Conservation (phyloP, 2,329 filamentous ascomycete genomes). For the Nothophoma quercina region DNA sequence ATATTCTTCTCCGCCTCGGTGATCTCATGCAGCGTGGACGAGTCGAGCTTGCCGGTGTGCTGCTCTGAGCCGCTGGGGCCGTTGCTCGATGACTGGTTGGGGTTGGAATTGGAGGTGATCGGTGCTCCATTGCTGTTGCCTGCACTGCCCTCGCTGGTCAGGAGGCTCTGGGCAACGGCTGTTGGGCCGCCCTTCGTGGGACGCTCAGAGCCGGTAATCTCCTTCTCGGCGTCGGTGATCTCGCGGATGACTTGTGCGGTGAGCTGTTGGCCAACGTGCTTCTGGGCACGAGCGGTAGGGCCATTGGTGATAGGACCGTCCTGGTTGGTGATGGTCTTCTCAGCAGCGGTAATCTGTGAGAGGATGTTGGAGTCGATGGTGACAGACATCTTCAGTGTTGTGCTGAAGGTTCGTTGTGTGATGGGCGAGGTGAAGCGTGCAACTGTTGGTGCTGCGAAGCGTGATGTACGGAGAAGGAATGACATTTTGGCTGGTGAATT, state of each 20-base stretch:
- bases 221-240: slow-evolving; percentile 53
- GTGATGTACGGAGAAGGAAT: slow-evolving; percentile 24
- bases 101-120: neutral
- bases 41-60: slow-evolving; percentile 35
- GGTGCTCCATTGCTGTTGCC: neutral
- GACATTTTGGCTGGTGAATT: slow-evolving; percentile 6
- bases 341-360: slow-evolving; percentile 51
- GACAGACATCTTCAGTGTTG: slow-evolving; percentile 23
- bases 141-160: slow-evolving; percentile 3
- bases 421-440: slow-evolving; percentile 18
- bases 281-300: slow-evolving; percentile 53
- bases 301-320: slow-evolving; percentile 47
- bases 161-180: slow-evolving; percentile 44
- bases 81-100: slow-evolving; percentile 5
- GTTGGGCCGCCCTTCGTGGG: slow-evolving; percentile 51
- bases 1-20: slow-evolving; percentile 41
- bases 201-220: slow-evolving; percentile 46
- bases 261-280: slow-evolving; percentile 44
- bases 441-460: slow-evolving; percentile 16
- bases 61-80: neutral
- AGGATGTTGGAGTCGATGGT: slow-evolving; percentile 51
- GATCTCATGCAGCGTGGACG: slow-evolving; percentile 38
- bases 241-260: slow-evolving; percentile 48
- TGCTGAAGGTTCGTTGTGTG: slow-evolving; percentile 22
- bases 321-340: slow-evolving; percentile 50